Base-by-base conservation (phyloP, 1,139 yeast species). In the Chernovozyma sophiae-reginae region DNA sequence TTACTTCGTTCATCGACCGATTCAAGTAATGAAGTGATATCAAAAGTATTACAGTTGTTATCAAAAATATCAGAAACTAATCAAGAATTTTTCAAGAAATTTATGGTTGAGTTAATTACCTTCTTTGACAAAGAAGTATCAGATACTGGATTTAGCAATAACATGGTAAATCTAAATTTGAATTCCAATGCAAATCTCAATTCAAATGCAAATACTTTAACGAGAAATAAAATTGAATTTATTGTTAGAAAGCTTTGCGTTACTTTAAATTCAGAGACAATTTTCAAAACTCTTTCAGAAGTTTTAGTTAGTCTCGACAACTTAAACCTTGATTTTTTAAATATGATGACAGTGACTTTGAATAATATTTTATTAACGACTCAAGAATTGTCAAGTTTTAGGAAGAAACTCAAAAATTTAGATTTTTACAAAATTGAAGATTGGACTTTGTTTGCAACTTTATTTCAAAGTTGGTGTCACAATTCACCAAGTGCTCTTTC, bases 391-490 rank as follows among this genome's bases (percentile, higher is more conserved):
- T 63, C 78, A 0, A 70, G 72, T 1, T 69, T 92, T 47, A 74
- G 98, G 36, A 79, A 77, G 44, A 77, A 85, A 51, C 65, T 92
- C 35, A 79, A 68, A 43, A 65, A 55, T 36, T 56, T 72, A 31
- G 77, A 71, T 37, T 56, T 62, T 3, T 68, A 72, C 38, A 67
- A 65, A 39, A 42, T 62, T 6, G 85, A 81, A 33, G 96, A 89
- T 40, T 80, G 84, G 69, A 60, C 72, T 23, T 68, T 90, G 36
- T 94, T 94, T 57, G 74, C 86, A 14, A 71, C 82, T 0, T 67
- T 94, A 38, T 94, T 92, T 61, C 81, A 77, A 51, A 81, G 95
- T 40, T 94, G 98, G 98, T 82, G 96, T 49, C 85, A 85, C 46
- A 90, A 89, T 55, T 81, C 96, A 0, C 89, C 95, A 1, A 92